phyloP scores from a whole-genome alignment of 2,329 filamentous ascomycete species.

The Colletotrichum magnum region DNA sequence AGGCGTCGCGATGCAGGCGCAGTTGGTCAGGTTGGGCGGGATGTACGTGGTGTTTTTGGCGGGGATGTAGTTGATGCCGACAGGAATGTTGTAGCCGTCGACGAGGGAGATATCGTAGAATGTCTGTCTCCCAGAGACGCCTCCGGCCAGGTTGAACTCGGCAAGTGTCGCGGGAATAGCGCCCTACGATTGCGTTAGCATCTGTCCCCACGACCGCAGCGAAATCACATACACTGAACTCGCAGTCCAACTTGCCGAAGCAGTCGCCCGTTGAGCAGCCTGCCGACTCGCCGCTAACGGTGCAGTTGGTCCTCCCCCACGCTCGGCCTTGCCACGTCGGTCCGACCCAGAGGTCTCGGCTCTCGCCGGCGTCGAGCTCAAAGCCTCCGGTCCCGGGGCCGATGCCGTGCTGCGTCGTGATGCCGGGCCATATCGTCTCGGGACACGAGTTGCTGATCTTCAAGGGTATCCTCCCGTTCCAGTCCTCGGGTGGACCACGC shows the following conservation, averaged over 20 bases:
- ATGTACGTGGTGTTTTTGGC: constrained; percentile 75
- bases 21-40: constrained; percentile 82
- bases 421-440: constrained; percentile 81
- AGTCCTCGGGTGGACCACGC: constrained; percentile 50
- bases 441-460: constrained; percentile 80
- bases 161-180: constrained; percentile 82
- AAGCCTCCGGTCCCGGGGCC: constrained; percentile 79
- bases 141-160: constrained; percentile 83
- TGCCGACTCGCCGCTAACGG: constrained; percentile 76
- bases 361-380: constrained; percentile 71
- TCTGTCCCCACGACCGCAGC: neutral
- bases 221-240: constrained; percentile 70
- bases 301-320: constrained; percentile 89
- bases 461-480: constrained; percentile 67
- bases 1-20: constrained; percentile 80
- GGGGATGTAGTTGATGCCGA: constrained; percentile 74
- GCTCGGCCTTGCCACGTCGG: constrained; percentile 85
- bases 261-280: constrained; percentile 85
- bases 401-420: constrained; percentile 79
- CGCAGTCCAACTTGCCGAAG: constrained; percentile 77
- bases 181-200: constrained; percentile 64
- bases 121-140: constrained; percentile 71
- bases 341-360: constrained; percentile 74
- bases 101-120: constrained; percentile 91
- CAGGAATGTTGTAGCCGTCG: constrained; percentile 85